phyloP scores from a whole-genome alignment of 2,329 filamentous ascomycete species.

The Fusarium solani-melongenae region DNA sequence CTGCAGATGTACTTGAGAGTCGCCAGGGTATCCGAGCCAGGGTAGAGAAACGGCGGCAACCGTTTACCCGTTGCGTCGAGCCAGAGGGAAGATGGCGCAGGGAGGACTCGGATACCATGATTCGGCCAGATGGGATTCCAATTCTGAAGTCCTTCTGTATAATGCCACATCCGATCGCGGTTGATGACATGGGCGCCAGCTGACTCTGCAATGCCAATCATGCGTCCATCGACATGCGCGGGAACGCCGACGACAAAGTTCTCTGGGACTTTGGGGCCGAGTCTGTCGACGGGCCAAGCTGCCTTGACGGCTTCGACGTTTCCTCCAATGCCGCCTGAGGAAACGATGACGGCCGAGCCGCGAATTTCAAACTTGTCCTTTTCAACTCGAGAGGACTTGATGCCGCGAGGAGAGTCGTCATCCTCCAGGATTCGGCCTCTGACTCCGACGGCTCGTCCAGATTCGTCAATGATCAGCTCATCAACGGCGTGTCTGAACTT shows the following conservation, averaged over 20 bases:
- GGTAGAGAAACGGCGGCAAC: constrained; percentile 66
- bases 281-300: constrained; percentile 66
- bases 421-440: constrained; percentile 63
- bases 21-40: constrained; percentile 66
- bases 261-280: constrained; percentile 66
- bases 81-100: constrained; percentile 71
- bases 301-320: constrained; percentile 70
- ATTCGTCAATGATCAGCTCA: constrained; percentile 64
- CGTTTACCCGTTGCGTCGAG: constrained; percentile 70
- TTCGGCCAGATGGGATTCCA: constrained; percentile 71
- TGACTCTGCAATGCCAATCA: constrained; percentile 66
- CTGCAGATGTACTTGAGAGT: constrained; percentile 69
- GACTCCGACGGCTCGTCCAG: constrained; percentile 64
- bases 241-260: constrained; percentile 70
- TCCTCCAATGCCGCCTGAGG: constrained; percentile 70
- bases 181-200: constrained; percentile 68
- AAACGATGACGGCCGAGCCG: constrained; percentile 64
- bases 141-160: constrained; percentile 71
- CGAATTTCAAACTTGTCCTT: constrained; percentile 64
- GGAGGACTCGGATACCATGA: constrained; percentile 70
- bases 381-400: constrained; percentile 60
- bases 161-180: constrained; percentile 74
- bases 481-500: constrained; percentile 68
- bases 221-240: constrained; percentile 72
- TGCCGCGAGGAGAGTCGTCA: constrained; percentile 62